A percentile compares a stretch with the other conserved stretches of the same genome.
Evolutionary conservation across 2,329 filamentous ascomycete species (phyloP).

Genomic region (Nannizzia gypsea): DNA sequence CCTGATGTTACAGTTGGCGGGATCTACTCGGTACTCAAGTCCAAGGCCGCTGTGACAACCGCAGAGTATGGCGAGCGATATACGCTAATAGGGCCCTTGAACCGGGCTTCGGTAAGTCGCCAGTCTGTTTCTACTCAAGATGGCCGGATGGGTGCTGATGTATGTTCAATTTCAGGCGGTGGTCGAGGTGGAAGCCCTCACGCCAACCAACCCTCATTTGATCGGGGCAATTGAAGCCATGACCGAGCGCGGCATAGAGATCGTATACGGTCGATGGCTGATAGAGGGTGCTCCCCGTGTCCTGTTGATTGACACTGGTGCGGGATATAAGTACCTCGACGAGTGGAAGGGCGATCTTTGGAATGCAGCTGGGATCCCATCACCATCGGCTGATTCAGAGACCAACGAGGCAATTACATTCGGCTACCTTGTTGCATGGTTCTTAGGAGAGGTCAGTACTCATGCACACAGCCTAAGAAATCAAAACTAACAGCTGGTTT

Average conservation of each 20-base stretch:
- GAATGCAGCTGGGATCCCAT: constrained; percentile 87
- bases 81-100: constrained; percentile 86
- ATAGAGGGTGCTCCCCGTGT: constrained; percentile 94
- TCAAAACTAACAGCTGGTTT: not conserved
- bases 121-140: not conserved
- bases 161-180: constrained; percentile 53
- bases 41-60: constrained; percentile 93
- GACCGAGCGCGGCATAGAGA: constrained; percentile 76
- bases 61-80: constrained; percentile 98
- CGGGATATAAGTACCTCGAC: constrained; percentile 77
- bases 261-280: constrained; percentile 90
- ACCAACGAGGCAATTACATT: constrained; percentile 97
- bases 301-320: constrained; percentile 86
- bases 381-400: constrained; percentile 79
- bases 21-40: constrained; percentile 98
- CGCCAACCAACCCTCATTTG: constrained; percentile 69
- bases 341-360: constrained; percentile 97
- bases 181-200: constrained; percentile 93
- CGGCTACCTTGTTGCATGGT: constrained; percentile 95
- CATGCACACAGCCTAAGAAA: not conserved
- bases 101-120: constrained; percentile 62
- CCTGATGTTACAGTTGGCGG: constrained; percentile 59
- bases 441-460: constrained; percentile 73
- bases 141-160: not conserved
- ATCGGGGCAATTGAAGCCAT: constrained; percentile 78